Conservation (phyloP, 2,329 filamentous ascomycete species). For the Colletotrichum salicis region DNA sequence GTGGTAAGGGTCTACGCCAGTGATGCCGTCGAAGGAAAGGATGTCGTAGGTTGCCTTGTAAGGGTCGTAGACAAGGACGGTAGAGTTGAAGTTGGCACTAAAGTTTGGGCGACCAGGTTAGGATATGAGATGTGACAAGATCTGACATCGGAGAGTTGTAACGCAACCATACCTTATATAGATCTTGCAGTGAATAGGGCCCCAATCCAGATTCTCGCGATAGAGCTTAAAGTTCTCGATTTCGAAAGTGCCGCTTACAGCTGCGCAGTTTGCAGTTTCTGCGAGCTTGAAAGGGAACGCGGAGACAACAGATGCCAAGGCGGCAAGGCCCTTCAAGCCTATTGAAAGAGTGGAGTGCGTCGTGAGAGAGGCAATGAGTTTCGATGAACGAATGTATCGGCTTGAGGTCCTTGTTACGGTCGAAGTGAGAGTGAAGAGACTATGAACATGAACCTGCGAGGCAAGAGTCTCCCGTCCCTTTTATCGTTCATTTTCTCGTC, state of each 20-base stretch:
- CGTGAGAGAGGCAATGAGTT: background rate
- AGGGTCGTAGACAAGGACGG: background rate
- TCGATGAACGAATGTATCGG: background rate
- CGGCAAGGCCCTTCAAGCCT: background rate
- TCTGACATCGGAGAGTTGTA: background rate
- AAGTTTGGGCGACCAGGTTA: background rate
- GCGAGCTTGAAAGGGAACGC: background rate
- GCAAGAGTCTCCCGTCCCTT: background rate
- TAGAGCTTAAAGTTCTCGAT: slow-evolving; percentile 1
- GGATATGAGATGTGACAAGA: background rate
- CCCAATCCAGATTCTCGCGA: slow-evolving; percentile 1
- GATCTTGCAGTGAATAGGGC: background rate
- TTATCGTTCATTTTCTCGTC: background rate
- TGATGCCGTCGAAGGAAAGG: background rate
- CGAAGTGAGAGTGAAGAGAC: background rate
- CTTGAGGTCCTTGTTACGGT: background rate
- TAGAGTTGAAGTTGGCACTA: background rate
- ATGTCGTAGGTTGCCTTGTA: background rate
- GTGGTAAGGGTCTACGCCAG: background rate
- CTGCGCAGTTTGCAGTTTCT: background rate
- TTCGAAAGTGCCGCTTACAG: background rate
- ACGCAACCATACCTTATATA: slow-evolving; percentile 1
- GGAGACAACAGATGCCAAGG: background rate
- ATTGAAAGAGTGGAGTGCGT: background rate
- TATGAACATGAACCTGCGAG: background rate